Evolutionary conservation across 1,139 yeast genomes (phyloP), one percentile per base, ranked within the genome.

Genomic region (Diutina catenulata): DNA sequence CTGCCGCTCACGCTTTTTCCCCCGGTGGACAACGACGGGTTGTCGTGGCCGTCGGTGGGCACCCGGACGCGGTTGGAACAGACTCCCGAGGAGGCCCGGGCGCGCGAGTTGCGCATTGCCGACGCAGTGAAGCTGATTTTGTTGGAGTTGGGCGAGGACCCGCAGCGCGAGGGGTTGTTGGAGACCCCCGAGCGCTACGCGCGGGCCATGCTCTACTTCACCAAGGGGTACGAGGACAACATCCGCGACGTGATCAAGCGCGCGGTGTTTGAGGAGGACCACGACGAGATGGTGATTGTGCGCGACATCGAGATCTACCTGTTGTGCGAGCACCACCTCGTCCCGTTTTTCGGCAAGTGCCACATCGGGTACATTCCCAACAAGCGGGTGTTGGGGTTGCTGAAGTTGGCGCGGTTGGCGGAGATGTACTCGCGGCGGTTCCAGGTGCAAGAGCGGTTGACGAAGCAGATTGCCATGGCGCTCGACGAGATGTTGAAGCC

Each of bases 251-350:
- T 88, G 24, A 81, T 93, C 50, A 91, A 93, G 52, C 70, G 87
- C 43, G 98, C 98, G 0, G 94, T 93, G 10, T 93, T 93, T 49
- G 96, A 91, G 56, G 98, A 91, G 56, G 95, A 93, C 55, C 98
- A 93, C 56, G 97, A 91, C 56, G 99, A 91, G 56, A 91, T 91
- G 97, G 98, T 91, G 37, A 88, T 91, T 48, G 98, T 91, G 24
- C 74, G 91, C 55, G 97, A 93, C 56, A 91, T 91, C 44, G 95
- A 87, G 50, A 75, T 91, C 38, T 83, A 80, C 57, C 84, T 95
- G 4, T 66, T 91, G 41, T 91, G 99, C 61, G 99, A 91, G 59
- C 99, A 91, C 57, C 99, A 91, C 59, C 65, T 91, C 50, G 98
- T 93, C 18, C 99, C 99, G 19, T 91, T 93, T 55, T 83, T 78